Percentiles rank a stretch among this genome's conserved stretches.
These are phyloP conservation scores for Dipteronia dyeriana DNA, from an alignment of 345 rosid genomes.

Conservation along the genomic window DNA sequence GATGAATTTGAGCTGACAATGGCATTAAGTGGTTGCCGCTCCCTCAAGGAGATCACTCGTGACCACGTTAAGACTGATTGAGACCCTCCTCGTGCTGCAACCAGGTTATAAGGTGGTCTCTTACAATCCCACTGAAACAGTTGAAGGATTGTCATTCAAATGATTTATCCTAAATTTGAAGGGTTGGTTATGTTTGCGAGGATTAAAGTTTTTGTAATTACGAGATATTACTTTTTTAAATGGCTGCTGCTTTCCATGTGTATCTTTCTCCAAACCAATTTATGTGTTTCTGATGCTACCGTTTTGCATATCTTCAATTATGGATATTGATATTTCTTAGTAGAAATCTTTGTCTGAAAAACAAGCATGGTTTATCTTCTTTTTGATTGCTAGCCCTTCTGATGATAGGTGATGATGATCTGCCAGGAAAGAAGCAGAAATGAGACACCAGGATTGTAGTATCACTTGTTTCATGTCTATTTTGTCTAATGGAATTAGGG, in stretches of 20 bases:
- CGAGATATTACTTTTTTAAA: neutral
- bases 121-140: neutral
- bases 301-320: neutral
- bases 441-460: neutral
- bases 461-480: neutral
- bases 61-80: slow-evolving; percentile 67
- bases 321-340: neutral
- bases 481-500: too few relatives aligned
- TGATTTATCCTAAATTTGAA: neutral
- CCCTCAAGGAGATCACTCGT: slow-evolving; percentile 79
- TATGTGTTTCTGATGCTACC: neutral
- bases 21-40: slow-evolving; percentile 89
- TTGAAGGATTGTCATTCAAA: neutral
- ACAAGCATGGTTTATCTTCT: too few relatives aligned
- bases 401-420: neutral
- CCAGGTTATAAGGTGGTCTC: slow-evolving; percentile 40
- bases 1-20: slow-evolving; percentile 90
- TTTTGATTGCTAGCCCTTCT: neutral
- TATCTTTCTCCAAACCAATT: neutral
- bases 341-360: too few relatives aligned
- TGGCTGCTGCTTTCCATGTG: neutral
- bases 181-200: neutral
- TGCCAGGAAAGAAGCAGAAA: neutral
- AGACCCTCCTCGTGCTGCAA: slow-evolving; percentile 53
- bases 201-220: neutral